Evolutionary conservation across 495 filamentous ascomycete species (phyloP).

Genomic region (Lophium mytilinum): DNA sequence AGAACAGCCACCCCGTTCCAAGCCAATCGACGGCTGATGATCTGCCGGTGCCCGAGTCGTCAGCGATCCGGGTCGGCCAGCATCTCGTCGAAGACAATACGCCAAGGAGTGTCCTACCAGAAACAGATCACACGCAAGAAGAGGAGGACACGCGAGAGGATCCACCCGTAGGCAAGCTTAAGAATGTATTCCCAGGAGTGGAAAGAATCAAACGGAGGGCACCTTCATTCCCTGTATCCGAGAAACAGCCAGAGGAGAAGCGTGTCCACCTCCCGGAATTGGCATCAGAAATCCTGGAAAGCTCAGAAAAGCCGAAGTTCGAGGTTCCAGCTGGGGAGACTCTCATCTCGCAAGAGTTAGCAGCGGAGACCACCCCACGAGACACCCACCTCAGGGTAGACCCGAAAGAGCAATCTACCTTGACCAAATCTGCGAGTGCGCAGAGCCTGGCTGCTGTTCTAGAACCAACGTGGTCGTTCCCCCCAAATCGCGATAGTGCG

Average conservation of each 20-base stretch:
- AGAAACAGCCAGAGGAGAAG: slow-evolving; percentile 20
- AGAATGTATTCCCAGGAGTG: slow-evolving; percentile 15
- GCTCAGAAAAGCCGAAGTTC: not conserved
- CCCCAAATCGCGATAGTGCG: slow-evolving; percentile 41
- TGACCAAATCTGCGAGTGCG: not conserved
- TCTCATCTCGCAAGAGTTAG: too few species aligned
- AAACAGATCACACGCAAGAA: slow-evolving; percentile 9
- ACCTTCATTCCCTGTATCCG: slow-evolving; percentile 11
- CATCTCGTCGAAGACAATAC: not conserved
- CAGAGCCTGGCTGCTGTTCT: slow-evolving; percentile 1
- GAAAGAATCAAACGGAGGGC: slow-evolving; percentile 26
- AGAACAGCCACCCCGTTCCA: not conserved
- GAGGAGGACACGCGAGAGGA: slow-evolving; percentile 9
- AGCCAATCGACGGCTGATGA: too few species aligned
- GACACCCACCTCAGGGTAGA: not conserved
- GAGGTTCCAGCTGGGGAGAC: not conserved
- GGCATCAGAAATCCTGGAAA: not conserved
- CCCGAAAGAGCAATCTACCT: not conserved
- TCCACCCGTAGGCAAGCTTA: slow-evolving; percentile 4
- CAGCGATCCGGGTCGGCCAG: too few species aligned
- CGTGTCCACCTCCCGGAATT: slow-evolving; percentile 16
- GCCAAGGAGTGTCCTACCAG: not conserved
- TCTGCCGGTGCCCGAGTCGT: too few species aligned
- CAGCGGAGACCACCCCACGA: not conserved
- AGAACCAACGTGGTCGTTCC: slow-evolving; percentile 29